Evolutionary conservation across 257 asterid species (phyloP).

Genomic region (Apocynum venetum): DNA sequence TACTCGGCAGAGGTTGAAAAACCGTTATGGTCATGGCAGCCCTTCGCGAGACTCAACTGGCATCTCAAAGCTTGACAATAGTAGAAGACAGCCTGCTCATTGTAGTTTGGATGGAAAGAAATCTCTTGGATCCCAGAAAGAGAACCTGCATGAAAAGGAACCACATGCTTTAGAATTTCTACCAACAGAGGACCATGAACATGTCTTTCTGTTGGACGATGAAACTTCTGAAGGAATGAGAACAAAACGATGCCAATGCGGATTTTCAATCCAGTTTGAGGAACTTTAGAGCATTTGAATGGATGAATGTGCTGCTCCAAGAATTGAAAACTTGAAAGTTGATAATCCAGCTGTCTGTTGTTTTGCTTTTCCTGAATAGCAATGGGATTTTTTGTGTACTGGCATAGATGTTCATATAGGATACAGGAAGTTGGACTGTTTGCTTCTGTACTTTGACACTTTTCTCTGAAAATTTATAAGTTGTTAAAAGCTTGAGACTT

Average conservation of each 20-base stretch:
- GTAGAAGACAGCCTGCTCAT: slow-evolving; percentile 16
- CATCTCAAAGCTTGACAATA: slow-evolving; percentile 24
- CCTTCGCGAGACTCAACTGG: slow-evolving; percentile 27
- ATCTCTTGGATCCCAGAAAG: slow-evolving; percentile 23
- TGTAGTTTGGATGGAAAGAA: slow-evolving; percentile 18
- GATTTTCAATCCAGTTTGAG: slow-evolving; percentile 72
- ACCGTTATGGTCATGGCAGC: slow-evolving; percentile 47
- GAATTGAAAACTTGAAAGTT: neutral
- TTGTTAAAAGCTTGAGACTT: neutral
- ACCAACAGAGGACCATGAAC: slow-evolving; percentile 55
- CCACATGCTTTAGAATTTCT: slow-evolving; percentile 4
- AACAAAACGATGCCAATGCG: slow-evolving; percentile 67
- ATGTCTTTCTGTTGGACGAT: slow-evolving; percentile 48
- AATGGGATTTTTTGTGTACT: neutral
- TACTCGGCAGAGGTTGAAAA: slow-evolving; percentile 71
- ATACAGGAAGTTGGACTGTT: neutral
- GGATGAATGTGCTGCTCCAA: slow-evolving; percentile 1
- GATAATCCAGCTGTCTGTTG: neutral
- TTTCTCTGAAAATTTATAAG: neutral
- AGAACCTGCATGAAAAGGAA: slow-evolving; percentile 20
- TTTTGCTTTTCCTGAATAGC: neutral
- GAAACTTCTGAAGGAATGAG: slow-evolving; percentile 36
- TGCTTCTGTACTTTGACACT: neutral
- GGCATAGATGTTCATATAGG: neutral
- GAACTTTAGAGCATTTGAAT: slow-evolving; percentile 37